phyloP scores from a whole-genome alignment of 768 basidiomycete genomes.

The Pholiota molesta region DNA sequence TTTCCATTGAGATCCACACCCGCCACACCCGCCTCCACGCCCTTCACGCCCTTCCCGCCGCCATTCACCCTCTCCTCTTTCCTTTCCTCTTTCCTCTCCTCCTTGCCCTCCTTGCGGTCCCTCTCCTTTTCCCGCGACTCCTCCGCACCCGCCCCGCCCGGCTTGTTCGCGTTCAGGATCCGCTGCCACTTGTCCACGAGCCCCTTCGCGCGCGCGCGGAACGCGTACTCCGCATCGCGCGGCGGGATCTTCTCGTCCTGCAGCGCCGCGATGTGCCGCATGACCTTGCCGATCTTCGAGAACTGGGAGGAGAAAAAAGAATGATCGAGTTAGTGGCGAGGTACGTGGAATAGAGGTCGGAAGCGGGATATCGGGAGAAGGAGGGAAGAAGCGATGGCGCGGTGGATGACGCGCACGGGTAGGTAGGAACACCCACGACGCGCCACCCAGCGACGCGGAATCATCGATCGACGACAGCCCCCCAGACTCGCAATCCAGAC shows the following conservation, averaged over 20 bases:
- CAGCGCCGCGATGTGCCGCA: slow-evolving; percentile 80
- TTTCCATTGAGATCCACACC: slow-evolving; percentile 39
- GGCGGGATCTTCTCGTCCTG: slow-evolving; percentile 60
- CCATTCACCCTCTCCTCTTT: slow-evolving; percentile 21
- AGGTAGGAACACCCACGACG: too few relatives aligned
- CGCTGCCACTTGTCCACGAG: slow-evolving; percentile 74
- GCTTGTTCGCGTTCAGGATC: slow-evolving; percentile 46
- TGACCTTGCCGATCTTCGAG: slow-evolving; percentile 85
- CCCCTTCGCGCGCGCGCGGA: slow-evolving; percentile 68
- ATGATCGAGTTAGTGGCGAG: too few relatives aligned
- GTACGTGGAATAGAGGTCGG: too few relatives aligned
- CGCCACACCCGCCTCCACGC: slow-evolving; percentile 32
- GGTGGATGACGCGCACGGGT: too few relatives aligned
- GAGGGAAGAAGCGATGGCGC: too few relatives aligned
- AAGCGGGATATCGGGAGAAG: too few relatives aligned
- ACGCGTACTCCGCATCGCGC: slow-evolving; percentile 62
- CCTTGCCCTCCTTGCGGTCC: slow-evolving; percentile 5
- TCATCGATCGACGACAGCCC: neutral
- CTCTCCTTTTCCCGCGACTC: neutral
- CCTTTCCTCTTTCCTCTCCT: too few relatives aligned
- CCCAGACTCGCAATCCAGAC: neutral
- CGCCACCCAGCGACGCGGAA: too few relatives aligned
- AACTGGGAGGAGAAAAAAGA: too few relatives aligned
- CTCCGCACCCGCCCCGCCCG: slow-evolving; percentile 18
- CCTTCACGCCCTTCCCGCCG: slow-evolving; percentile 32